These are phyloP conservation scores for Aristolochia fimbriata DNA, from an alignment of 164 flowering plant genomes.

Conservation along the genomic window DNA sequence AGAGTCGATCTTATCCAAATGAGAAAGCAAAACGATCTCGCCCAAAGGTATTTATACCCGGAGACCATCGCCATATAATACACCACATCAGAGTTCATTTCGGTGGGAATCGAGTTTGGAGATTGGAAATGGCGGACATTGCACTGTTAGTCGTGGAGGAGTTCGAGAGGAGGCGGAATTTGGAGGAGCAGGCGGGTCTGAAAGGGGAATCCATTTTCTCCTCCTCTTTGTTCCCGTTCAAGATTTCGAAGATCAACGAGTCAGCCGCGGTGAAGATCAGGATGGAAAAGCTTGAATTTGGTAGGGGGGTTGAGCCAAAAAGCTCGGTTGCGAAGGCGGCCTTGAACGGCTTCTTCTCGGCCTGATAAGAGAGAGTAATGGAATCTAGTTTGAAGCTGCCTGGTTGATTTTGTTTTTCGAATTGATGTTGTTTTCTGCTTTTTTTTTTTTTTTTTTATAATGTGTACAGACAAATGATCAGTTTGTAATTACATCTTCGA, in stretches of 20 bases:
- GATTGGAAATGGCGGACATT: constrained; percentile 49
- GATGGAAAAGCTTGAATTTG: constrained; percentile 11
- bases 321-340: constrained; percentile 39
- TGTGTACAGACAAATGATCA: background rate
- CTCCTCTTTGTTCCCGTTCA: constrained; percentile 11
- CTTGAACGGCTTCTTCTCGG: constrained; percentile 51
- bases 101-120: background rate
- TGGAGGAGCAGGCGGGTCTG: constrained; percentile 1
- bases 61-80: too few relatives aligned
- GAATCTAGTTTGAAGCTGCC: background rate
- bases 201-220: constrained; percentile 9
- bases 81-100: background rate
- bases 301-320: constrained; percentile 28
- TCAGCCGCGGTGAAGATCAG: constrained; percentile 12
- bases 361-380: constrained; percentile 19
- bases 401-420: background rate
- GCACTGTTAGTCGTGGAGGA: constrained; percentile 71
- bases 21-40: background rate
- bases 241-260: constrained; percentile 15
- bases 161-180: constrained; percentile 50
- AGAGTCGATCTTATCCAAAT: background rate
- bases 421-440: too few relatives aligned
- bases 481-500: too few relatives aligned
- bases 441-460: background rate
- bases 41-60: background rate